These are phyloP conservation scores for Stephania yunnanensis DNA, from an alignment of 164 flowering plant genomes.

Conservation along the genomic window DNA sequence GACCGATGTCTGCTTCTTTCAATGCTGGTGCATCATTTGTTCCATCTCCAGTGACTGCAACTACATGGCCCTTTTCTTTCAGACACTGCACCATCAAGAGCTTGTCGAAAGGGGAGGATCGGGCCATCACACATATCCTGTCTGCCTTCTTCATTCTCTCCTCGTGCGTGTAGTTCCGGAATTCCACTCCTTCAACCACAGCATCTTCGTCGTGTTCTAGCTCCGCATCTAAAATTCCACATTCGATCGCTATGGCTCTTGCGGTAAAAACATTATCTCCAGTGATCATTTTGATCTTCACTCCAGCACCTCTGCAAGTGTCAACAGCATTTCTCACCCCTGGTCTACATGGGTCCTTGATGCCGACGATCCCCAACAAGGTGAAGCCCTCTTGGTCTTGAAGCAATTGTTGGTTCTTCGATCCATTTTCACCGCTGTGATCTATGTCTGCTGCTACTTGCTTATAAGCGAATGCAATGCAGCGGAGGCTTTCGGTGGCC, in stretches of 20 bases:
- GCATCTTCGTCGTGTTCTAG: slow-evolving; percentile 17
- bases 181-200: slow-evolving; percentile 60
- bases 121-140: slow-evolving; percentile 62
- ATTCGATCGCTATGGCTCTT: slow-evolving; percentile 67
- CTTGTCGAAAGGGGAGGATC: slow-evolving; percentile 71
- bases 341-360: slow-evolving; percentile 72
- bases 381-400: slow-evolving; percentile 38
- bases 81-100: slow-evolving; percentile 65
- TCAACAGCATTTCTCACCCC: slow-evolving; percentile 53
- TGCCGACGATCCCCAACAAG: slow-evolving; percentile 57
- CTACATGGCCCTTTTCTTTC: slow-evolving; percentile 59
- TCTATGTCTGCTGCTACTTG: slow-evolving; percentile 23
- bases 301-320: slow-evolving; percentile 52
- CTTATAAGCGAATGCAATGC: slow-evolving; percentile 70
- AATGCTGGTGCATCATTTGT: slow-evolving; percentile 79
- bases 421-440: slow-evolving; percentile 11
- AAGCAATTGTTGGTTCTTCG: slow-evolving; percentile 12
- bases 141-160: slow-evolving; percentile 47
- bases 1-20: slow-evolving; percentile 74
- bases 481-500: slow-evolving; percentile 70
- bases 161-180: slow-evolving; percentile 50
- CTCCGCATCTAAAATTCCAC: slow-evolving; percentile 47
- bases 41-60: slow-evolving; percentile 79
- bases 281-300: slow-evolving; percentile 67
- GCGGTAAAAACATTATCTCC: slow-evolving; percentile 79